Percentiles rank a stretch among this genome's conserved stretches.
Conservation (phyloP, 2,329 filamentous ascomycete genomes). For the Stenocarpella maydis region DNA sequence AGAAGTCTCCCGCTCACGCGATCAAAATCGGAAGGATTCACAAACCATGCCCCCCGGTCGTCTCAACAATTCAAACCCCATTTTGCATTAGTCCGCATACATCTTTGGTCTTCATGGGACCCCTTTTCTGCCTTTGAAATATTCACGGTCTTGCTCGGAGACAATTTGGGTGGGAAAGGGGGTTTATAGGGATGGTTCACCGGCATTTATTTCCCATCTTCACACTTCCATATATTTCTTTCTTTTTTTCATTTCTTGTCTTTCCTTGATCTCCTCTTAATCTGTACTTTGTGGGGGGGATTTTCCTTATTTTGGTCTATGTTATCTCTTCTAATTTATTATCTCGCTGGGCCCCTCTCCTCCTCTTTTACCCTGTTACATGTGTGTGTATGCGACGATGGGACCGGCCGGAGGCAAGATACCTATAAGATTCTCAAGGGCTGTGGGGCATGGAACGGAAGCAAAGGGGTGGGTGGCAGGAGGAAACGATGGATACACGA, state of each 20-base stretch:
- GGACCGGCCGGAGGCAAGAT: slow-evolving; percentile 1
- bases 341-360: slow-evolving; percentile 23
- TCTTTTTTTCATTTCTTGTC: slow-evolving; percentile 31
- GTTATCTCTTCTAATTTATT: slow-evolving; percentile 34
- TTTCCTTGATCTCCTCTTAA: slow-evolving; percentile 23
- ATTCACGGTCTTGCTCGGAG: background rate
- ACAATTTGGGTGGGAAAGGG: background rate
- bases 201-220: background rate
- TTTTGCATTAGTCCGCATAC: slow-evolving; percentile 33
- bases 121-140: background rate
- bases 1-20: slow-evolving; percentile 44
- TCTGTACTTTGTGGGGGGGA: background rate
- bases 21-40: slow-evolving; percentile 36
- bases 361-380: background rate
- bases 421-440: background rate
- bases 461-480: background rate
- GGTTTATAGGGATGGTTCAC: background rate
- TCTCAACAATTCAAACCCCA: slow-evolving; percentile 27
- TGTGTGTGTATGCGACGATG: background rate
- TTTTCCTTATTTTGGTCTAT: slow-evolving; percentile 30
- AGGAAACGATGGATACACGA: background rate
- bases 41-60: too few relatives aligned
- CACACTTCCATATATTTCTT: slow-evolving; percentile 28
- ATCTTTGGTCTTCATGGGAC: background rate
- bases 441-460: background rate